Conservation (phyloP, 768 basidiomycete genomes). For the Asterophora lycoperdoides region DNA sequence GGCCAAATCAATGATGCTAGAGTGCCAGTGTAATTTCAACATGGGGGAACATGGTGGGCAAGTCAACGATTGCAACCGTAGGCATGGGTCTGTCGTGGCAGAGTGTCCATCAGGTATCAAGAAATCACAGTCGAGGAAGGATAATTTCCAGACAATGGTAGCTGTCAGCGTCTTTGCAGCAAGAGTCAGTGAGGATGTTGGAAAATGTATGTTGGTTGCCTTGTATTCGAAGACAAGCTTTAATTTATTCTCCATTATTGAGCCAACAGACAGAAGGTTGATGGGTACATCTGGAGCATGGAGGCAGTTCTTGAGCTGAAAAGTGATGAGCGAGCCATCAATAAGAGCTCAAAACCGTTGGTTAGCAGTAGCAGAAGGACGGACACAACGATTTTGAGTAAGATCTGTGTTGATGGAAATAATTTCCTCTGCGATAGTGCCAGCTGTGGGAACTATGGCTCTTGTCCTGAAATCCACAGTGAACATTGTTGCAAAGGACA, state of each 20-base stretch:
- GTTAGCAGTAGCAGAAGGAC: neutral
- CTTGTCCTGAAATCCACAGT: neutral
- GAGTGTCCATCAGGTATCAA: no score
- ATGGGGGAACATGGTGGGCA: no score
- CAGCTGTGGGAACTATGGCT: neutral
- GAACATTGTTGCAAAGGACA: neutral
- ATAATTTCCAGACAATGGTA: neutral
- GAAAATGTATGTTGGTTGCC: constrained; percentile 1
- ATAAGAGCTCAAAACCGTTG: neutral
- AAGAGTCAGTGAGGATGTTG: neutral
- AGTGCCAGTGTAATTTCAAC: no score
- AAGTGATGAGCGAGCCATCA: neutral
- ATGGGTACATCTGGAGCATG: constrained; percentile 20
- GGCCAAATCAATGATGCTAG: constrained; percentile 25
- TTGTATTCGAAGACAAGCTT: no score
- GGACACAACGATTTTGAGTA: neutral
- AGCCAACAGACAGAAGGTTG: no score
- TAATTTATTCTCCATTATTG: no score
- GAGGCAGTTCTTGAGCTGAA: constrained; percentile 20
- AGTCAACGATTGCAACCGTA: no score
- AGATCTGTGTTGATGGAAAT: neutral
- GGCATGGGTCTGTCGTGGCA: no score
- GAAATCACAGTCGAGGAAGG: no score
- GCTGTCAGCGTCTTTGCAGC: neutral
- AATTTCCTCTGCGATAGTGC: neutral